phyloP scores from a whole-genome alignment of 371 early-diverging fungal species.

The Mortierella sp. region DNA sequence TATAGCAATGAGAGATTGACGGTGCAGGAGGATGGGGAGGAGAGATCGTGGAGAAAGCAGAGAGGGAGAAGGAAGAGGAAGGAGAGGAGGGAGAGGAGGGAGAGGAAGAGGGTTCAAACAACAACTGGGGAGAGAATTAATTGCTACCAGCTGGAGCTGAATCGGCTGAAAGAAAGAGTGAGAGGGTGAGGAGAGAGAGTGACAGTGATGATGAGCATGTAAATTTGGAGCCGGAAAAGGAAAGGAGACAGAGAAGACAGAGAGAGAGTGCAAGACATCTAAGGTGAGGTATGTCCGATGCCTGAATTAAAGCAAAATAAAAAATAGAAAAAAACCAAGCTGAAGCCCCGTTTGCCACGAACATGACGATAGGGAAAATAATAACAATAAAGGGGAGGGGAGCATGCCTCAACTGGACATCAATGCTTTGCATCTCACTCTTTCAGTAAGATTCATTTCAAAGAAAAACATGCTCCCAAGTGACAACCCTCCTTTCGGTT shows the following conservation, averaged over 20 bases:
- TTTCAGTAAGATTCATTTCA: not conserved
- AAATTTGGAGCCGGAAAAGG: constrained; percentile 11
- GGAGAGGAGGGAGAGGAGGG: not conserved
- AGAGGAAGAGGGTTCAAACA: not conserved
- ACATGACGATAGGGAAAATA: not conserved
- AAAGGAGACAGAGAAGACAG: not conserved
- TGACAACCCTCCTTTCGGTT: not conserved
- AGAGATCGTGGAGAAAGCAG: too few relatives aligned
- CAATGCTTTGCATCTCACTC: not conserved
- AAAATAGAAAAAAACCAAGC: not conserved
- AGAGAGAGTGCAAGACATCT: not conserved
- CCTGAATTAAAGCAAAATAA: not conserved
- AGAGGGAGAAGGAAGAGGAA: not conserved
- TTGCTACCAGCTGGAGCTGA: not conserved
- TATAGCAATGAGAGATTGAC: constrained; percentile 1
- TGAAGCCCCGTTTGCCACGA: not conserved
- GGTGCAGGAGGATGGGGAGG: not conserved
- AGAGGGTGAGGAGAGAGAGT: not conserved
- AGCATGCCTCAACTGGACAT: not conserved
- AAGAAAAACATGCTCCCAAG: not conserved
- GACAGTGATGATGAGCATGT: constrained; percentile 9
- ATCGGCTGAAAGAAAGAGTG: not conserved
- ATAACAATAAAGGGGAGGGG: not conserved
- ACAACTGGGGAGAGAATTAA: not conserved
- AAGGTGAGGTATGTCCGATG: not conserved